Conservation (phyloP, 805 yeast species). For the Wickerhamiella hasegawae region DNA sequence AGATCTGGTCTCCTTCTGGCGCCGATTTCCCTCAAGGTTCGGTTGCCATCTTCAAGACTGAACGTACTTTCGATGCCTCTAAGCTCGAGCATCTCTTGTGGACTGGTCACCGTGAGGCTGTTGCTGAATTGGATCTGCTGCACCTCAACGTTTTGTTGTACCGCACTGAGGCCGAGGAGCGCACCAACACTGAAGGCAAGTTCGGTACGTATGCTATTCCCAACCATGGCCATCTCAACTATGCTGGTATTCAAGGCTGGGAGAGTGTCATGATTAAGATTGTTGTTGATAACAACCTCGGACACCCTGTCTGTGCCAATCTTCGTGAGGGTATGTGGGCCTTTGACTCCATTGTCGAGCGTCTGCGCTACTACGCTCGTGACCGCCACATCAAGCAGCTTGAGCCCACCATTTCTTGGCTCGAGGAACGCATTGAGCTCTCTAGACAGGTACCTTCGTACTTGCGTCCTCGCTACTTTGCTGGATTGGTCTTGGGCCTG, state of each 20-base stretch:
- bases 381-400: constrained; percentile 25
- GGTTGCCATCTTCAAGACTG: constrained; percentile 66
- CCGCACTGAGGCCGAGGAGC: constrained; percentile 74
- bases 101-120: constrained; percentile 62
- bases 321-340: constrained; percentile 83
- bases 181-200: constrained; percentile 56
- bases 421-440: constrained; percentile 43
- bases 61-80: constrained; percentile 47
- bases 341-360: constrained; percentile 48
- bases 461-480: constrained; percentile 74
- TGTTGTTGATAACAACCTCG: constrained; percentile 56
- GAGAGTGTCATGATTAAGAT: constrained; percentile 46
- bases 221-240: constrained; percentile 51
- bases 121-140: constrained; percentile 39
- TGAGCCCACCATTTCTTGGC: constrained; percentile 51
- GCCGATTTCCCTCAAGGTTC: constrained; percentile 74
- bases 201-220: constrained; percentile 70
- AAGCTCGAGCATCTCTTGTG: constrained; percentile 51
- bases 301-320: constrained; percentile 71
- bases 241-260: constrained; percentile 94
- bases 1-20: constrained; percentile 23
- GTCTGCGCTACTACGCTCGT: constrained; percentile 40
- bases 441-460: constrained; percentile 59
- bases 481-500: constrained; percentile 63
- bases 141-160: constrained; percentile 66